Conservation (phyloP, 2,329 filamentous ascomycete species). For the Davidsoniella neocaledoniae region DNA sequence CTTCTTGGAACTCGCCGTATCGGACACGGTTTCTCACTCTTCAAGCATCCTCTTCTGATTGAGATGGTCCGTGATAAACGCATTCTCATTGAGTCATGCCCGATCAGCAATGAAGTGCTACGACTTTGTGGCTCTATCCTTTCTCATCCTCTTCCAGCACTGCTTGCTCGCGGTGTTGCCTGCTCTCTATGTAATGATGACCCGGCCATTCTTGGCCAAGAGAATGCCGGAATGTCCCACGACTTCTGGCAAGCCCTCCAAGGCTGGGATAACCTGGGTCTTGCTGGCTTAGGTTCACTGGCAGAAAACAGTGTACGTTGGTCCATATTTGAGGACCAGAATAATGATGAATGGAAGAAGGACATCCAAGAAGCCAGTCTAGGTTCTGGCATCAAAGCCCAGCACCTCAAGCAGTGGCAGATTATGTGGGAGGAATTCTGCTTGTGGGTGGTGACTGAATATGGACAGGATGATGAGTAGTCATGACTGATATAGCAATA, state of each 20-base stretch:
- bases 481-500: no score
- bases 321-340: constrained; percentile 75
- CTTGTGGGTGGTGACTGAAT: constrained; percentile 74
- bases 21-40: constrained; percentile 75
- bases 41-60: constrained; percentile 78
- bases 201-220: constrained; percentile 74
- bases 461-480: constrained; percentile 23
- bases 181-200: constrained; percentile 84
- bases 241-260: constrained; percentile 92
- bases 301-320: constrained; percentile 88
- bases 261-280: constrained; percentile 78
- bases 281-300: constrained; percentile 70
- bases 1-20: constrained; percentile 76
- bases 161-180: constrained; percentile 69
- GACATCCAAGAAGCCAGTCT: constrained; percentile 59
- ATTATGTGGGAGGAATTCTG: constrained; percentile 80
- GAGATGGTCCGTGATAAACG: constrained; percentile 78
- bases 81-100: constrained; percentile 79
- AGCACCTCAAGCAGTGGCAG: constrained; percentile 61
- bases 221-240: constrained; percentile 66
- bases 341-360: constrained; percentile 49
- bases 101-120: constrained; percentile 78
- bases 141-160: constrained; percentile 64
- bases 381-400: constrained; percentile 53
- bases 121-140: constrained; percentile 61